Evolutionary conservation across 352 stramenopile genomes (phyloP).

Genomic region (Phytopythium chamaehyphon): DNA sequence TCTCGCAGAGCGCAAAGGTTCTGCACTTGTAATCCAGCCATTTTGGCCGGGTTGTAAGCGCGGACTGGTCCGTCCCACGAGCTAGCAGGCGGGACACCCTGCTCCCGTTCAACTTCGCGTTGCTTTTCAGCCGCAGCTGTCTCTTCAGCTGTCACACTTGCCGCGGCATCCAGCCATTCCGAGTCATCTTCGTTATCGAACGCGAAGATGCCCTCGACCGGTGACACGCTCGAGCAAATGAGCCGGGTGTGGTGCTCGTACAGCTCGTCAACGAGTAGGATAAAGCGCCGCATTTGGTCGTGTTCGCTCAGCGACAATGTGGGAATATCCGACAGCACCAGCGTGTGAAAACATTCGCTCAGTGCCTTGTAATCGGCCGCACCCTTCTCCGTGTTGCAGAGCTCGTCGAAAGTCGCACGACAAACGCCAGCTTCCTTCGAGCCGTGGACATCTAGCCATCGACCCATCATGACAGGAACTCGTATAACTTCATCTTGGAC

Average conservation of each 20-base stretch:
- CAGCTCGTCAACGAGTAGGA: slow-evolving; percentile 96
- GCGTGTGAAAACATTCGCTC: slow-evolving; percentile 85
- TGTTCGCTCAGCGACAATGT: slow-evolving; percentile 82
- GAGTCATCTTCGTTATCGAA: slow-evolving; percentile 50
- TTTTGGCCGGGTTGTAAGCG: slow-evolving; percentile 55
- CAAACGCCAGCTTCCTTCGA: slow-evolving; percentile 39
- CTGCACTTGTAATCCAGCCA: slow-evolving; percentile 41
- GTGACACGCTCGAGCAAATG: slow-evolving; percentile 45
- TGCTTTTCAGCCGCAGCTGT: slow-evolving; percentile 22
- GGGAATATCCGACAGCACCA: slow-evolving; percentile 91
- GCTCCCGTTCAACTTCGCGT: slow-evolving; percentile 17
- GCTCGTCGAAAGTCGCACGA: slow-evolving; percentile 87
- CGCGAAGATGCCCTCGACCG: slow-evolving; percentile 52
- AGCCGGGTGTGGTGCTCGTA: slow-evolving; percentile 89
- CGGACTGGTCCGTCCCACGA: slow-evolving; percentile 65
- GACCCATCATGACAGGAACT: slow-evolving; percentile 81
- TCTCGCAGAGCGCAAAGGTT: slow-evolving; percentile 74
- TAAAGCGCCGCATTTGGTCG: slow-evolving; percentile 94
- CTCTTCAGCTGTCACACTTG: slow-evolving; percentile 10
- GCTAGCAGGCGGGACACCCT: slow-evolving; percentile 53
- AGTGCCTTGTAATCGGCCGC: slow-evolving; percentile 95
- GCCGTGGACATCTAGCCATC: slow-evolving; percentile 45
- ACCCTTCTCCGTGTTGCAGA: slow-evolving; percentile 94
- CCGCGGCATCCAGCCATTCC: slow-evolving; percentile 19
- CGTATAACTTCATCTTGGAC: slow-evolving; percentile 29